Conservation (phyloP, 345 rosid genomes). For the Euclidium syriacum region DNA sequence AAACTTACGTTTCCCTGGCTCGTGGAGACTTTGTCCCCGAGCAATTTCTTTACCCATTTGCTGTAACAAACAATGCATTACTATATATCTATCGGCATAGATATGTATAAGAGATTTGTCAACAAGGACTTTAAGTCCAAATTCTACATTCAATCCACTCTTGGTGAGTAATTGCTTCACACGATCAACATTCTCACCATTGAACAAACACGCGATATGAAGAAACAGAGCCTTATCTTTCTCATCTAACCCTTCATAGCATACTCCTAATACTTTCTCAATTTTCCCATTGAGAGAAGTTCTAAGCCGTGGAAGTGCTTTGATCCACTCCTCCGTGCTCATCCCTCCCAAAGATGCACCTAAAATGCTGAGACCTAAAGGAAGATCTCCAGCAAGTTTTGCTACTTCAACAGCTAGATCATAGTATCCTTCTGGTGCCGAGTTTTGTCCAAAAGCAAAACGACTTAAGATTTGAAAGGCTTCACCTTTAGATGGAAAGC, state of each 20-base stretch:
- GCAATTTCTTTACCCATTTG: conserved; percentile 18
- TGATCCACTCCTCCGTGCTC: conserved; percentile 2
- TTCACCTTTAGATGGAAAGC: not conserved
- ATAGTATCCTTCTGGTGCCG: not conserved
- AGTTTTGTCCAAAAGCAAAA: not conserved
- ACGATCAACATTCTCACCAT: not conserved
- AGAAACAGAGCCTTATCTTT: conserved; percentile 15
- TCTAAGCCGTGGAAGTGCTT: not conserved
- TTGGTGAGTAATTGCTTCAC: not conserved
- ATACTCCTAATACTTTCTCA: not conserved
- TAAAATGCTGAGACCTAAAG: no score
- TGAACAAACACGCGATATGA: conserved; percentile 27
- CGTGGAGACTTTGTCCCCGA: not conserved
- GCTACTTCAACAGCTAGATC: not conserved
- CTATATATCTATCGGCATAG: not conserved
- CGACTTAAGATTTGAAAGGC: not conserved
- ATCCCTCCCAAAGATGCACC: not conserved
- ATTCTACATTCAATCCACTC: not conserved
- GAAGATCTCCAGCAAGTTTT: conserved; percentile 16
- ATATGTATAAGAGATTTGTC: conserved; percentile 14
- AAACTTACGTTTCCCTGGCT: not conserved
- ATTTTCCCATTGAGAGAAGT: conserved; percentile 1
- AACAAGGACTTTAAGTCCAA: not conserved
- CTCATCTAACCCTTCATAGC: conserved; percentile 19
- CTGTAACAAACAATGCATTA: conserved; percentile 22